Base-by-base conservation (phyloP, 257 asterid genomes). In the Solanum ossicruentum region DNA sequence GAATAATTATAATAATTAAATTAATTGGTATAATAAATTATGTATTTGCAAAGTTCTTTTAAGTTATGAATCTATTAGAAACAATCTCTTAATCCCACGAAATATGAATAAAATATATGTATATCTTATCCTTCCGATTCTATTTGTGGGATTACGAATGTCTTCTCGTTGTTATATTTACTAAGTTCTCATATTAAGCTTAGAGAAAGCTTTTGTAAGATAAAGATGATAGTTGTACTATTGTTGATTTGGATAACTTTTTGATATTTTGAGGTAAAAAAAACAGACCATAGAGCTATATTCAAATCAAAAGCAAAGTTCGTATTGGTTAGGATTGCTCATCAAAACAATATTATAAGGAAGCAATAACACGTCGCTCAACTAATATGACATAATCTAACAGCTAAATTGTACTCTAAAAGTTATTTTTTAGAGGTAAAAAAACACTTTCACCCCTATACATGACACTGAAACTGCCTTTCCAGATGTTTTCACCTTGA, bases 401-500 rank as follows among this genome's bases (percentile, higher is more conserved):
- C 20, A 63, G 16, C 71, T 63, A 23, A 63, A 63, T 26, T 16
- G 71, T 63, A 63, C 47, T 43, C 47, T 43, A 43, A 43, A 23
- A 3, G 36, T 32, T 32, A 32, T 32, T 32, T 32, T 32, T 32
- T 32, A 2, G 36, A 32, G 36, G 3, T 32, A 32, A 32, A 32
- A 36, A 36, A 36, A 36, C 41, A 1, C 7, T 36, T 36, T 36
- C 6, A 36, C 36, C 36, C 36, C 36, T 32, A 32, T 36, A 36
- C 6, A 36, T 36, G 41, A 36, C 41, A 36, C n/a, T 80, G 97
- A 92, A 39, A 84, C 86, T 1, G 89, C 93, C 83, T 85, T 65
- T 88, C 98, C 97, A 0, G 98, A 96, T 88, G 86, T 91, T 87
- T 89, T 89, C 88, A 95, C 99, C 28, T 91, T 95, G 47, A 95